A percentile compares a stretch with the other conserved stretches of the same genome.
Conservation (phyloP, 208 protist species). For the Crithidia expoeki region DNA sequence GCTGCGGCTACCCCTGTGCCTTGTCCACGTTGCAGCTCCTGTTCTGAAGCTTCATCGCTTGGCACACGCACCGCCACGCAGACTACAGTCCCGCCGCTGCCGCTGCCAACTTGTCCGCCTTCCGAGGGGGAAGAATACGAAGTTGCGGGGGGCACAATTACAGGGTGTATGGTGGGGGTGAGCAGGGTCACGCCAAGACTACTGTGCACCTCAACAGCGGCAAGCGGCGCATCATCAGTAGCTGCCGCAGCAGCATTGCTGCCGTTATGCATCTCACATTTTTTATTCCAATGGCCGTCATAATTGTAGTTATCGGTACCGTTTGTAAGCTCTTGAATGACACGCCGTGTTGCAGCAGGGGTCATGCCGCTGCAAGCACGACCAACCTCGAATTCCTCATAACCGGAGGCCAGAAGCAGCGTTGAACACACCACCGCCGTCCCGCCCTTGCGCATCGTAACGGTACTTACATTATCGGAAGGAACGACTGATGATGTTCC, state of each 20-base stretch:
- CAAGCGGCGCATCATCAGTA: slow-evolving; percentile 22
- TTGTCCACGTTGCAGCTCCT: background rate
- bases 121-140: background rate
- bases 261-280: no score
- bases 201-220: slow-evolving; percentile 76
- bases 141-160: slow-evolving; percentile 35
- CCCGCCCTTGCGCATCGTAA: background rate
- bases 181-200: slow-evolving; percentile 54
- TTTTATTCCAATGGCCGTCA: no score
- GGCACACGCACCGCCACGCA: slow-evolving; percentile 36
- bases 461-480: background rate
- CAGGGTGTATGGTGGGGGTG: slow-evolving; percentile 64
- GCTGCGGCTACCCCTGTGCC: background rate
- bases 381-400: slow-evolving; percentile 77
- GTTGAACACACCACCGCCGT: slow-evolving; percentile 53
- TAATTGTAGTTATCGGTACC: background rate
- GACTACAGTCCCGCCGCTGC: slow-evolving; percentile 2
- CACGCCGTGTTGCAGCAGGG: slow-evolving; percentile 65
- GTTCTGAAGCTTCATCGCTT: background rate
- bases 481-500: background rate
- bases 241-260: background rate
- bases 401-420: slow-evolving; percentile 71
- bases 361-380: slow-evolving; percentile 32
- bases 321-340: slow-evolving; percentile 41
- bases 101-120: background rate